Evolutionary conservation across 768 basidiomycete genomes (phyloP).

Genomic region (Tylopilus rubrobrunneus): DNA sequence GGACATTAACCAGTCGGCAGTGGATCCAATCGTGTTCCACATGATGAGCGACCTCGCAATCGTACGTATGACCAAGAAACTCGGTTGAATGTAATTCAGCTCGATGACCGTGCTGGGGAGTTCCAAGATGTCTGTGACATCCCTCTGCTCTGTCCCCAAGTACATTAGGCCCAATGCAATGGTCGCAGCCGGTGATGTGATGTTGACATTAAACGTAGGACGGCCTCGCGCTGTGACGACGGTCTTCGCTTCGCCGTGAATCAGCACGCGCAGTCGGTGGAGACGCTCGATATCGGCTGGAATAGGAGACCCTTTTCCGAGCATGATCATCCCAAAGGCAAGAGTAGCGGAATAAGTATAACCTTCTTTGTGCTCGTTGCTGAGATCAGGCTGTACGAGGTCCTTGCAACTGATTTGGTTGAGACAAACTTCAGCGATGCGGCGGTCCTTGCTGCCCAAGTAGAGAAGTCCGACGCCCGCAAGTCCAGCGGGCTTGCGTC

Average conservation of each 20-base stretch:
- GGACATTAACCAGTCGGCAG: slow-evolving; percentile 63
- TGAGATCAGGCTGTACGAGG: slow-evolving; percentile 76
- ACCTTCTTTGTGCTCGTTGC: slow-evolving; percentile 86
- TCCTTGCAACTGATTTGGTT: slow-evolving; percentile 77
- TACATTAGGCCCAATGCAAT: slow-evolving; percentile 93
- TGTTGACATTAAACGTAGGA: slow-evolving; percentile 72
- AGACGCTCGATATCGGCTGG: slow-evolving; percentile 75
- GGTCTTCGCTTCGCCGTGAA: slow-evolving; percentile 66
- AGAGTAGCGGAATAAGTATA: slow-evolving; percentile 88
- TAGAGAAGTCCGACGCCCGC: slow-evolving; percentile 87
- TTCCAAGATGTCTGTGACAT: slow-evolving; percentile 80
- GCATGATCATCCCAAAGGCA: slow-evolving; percentile 95
- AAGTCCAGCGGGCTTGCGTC: slow-evolving; percentile 83
- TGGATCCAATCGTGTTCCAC: slow-evolving; percentile 77
- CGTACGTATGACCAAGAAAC: slow-evolving; percentile 78
- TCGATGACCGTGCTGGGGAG: slow-evolving; percentile 79
- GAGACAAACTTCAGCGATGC: slow-evolving; percentile 91
- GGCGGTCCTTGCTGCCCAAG: slow-evolving; percentile 79
- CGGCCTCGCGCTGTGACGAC: slow-evolving; percentile 35
- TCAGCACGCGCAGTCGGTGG: slow-evolving; percentile 63
- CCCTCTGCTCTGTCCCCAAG: slow-evolving; percentile 75
- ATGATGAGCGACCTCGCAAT: slow-evolving; percentile 77
- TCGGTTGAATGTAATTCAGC: slow-evolving; percentile 84
- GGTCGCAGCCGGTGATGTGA: slow-evolving; percentile 90
- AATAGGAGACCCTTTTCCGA: slow-evolving; percentile 76